Conservation (phyloP, 495 filamentous ascomycete species). For the Trichocladium antarcticum region DNA sequence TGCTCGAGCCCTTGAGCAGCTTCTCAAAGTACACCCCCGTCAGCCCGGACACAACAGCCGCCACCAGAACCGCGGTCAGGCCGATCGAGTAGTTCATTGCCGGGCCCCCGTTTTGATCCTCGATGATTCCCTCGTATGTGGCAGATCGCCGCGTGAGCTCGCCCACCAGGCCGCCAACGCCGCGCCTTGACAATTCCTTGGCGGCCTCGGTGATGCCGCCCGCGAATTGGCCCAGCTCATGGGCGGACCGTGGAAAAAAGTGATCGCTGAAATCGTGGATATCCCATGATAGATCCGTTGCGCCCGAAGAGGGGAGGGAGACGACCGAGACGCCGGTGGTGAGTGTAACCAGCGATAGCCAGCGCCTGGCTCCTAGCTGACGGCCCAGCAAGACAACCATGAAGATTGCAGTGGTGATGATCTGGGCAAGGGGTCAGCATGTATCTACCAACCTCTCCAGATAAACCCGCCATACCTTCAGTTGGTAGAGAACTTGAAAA, state of each 20-base stretch:
- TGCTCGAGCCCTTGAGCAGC: constrained; percentile 71
- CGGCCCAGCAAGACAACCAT: constrained; percentile 65
- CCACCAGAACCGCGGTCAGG: constrained; percentile 62
- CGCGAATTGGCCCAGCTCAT: constrained; percentile 44
- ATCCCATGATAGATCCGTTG: constrained; percentile 33
- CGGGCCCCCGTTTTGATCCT: constrained; percentile 58
- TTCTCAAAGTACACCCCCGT: constrained; percentile 93
- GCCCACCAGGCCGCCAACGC: constrained; percentile 31
- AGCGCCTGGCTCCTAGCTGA: constrained; percentile 56
- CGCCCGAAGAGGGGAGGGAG: constrained; percentile 54
- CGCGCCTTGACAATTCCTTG: constrained; percentile 38
- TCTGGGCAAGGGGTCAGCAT: constrained; percentile 29
- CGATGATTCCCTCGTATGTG: constrained; percentile 85
- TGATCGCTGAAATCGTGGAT: constrained; percentile 47
- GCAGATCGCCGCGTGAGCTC: constrained; percentile 69
- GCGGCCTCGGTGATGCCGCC: constrained; percentile 37
- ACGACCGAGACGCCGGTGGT: constrained; percentile 78
- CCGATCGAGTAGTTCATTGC: constrained; percentile 66
- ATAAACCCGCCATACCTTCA: no score
- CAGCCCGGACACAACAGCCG: constrained; percentile 67
- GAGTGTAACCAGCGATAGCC: constrained; percentile 70
- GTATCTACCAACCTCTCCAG: no score
- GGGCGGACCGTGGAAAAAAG: constrained; percentile 64
- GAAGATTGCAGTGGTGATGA: constrained; percentile 83
- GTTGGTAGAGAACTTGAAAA: constrained; percentile 85